Percentiles rank a stretch among this genome's conserved stretches.
Conservation (phyloP, 495 filamentous ascomycete species). For the Hypoxylon crocopeplum region DNA sequence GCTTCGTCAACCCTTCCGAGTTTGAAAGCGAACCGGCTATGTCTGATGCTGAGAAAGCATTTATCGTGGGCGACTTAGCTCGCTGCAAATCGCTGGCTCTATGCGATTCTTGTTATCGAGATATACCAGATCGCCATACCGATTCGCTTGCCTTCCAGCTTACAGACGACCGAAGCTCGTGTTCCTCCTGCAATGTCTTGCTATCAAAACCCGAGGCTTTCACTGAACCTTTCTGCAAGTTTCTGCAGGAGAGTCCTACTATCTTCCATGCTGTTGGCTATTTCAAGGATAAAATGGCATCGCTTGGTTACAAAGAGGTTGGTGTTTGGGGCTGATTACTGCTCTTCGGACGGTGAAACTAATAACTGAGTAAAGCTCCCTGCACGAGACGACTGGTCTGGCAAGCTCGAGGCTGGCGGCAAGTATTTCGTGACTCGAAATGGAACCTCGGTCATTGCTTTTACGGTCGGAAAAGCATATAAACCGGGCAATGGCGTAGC, state of each 20-base stretch:
- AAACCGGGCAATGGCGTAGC: constrained; percentile 82
- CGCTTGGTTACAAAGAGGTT: constrained; percentile 72
- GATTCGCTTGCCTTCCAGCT: constrained; percentile 14
- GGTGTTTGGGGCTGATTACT: constrained; percentile 13
- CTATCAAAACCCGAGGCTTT: constrained; percentile 65
- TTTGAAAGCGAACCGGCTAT: constrained; percentile 30
- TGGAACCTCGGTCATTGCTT: constrained; percentile 85
- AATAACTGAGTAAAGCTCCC: constrained; percentile 61
- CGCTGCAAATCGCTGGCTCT: constrained; percentile 29
- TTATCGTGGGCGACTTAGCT: constrained; percentile 34
- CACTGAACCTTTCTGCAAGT: constrained; percentile 84
- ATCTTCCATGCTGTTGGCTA: constrained; percentile 86
- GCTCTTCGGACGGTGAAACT: constrained; percentile 3
- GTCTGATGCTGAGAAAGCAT: constrained; percentile 34
- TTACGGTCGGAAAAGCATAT: constrained; percentile 81
- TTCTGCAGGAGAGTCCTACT: constrained; percentile 88
- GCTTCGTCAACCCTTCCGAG: constrained; percentile 42
- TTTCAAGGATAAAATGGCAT: constrained; percentile 73
- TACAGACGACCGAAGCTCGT: constrained; percentile 15
- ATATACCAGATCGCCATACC: constrained; percentile 26
- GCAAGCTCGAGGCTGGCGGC: constrained; percentile 76
- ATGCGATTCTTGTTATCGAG: constrained; percentile 29
- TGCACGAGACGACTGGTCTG: constrained; percentile 78
- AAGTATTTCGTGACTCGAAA: constrained; percentile 92
- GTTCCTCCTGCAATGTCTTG: constrained; percentile 40